Base-by-base conservation (phyloP, 306 rosid genomes). In the Pyrus bretschneideri region DNA sequence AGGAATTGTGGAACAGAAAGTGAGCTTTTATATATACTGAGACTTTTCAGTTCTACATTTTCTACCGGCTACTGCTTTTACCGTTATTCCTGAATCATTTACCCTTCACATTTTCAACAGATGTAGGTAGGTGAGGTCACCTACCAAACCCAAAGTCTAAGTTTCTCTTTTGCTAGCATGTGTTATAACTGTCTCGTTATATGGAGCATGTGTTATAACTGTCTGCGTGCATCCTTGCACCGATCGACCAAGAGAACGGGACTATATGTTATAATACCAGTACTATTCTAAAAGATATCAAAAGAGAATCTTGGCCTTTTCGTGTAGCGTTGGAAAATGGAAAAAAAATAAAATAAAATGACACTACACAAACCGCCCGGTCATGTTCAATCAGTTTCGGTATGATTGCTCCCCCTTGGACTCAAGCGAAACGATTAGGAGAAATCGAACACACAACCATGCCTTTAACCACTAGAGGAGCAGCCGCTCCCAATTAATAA, bases 1-100 rank as follows among this genome's bases (percentile, higher is more conserved):
- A n/a, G 69, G 75, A 61, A 78, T 27, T 45, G 60, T 61, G 60
- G 71, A 77, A 76, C 62, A 63, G 55, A 73, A 38, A 15, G 55
- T 17, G 59, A 42, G 45, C 61, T 49, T 70, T 70, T 49, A 51
- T 42, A 42, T 8, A 9, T 9, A 42, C 45, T 0, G 45, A 2
- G 12, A 42, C 45, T 42, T 42, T 42, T 42, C 45, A 42, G 45
- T 42, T 40, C 12, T 2, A 40, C 45, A 40, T 40, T 40, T 40
- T 40, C 45, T 0, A 40, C 45, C 11, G 45, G 45, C 11, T 40
- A 40, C 11, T 40, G 11, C 45, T 9, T 8, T 40, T 40, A 40
- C 45, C 45, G 45, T 40, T 40, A 2, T 40, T 0, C 45, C 11
- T 9, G 45, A 40, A 40, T 40, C 45, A 40, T 40, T 46, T 45